Conservation (phyloP, 2,329 filamentous ascomycete genomes). For the Coniochaeta hoffmannii region DNA sequence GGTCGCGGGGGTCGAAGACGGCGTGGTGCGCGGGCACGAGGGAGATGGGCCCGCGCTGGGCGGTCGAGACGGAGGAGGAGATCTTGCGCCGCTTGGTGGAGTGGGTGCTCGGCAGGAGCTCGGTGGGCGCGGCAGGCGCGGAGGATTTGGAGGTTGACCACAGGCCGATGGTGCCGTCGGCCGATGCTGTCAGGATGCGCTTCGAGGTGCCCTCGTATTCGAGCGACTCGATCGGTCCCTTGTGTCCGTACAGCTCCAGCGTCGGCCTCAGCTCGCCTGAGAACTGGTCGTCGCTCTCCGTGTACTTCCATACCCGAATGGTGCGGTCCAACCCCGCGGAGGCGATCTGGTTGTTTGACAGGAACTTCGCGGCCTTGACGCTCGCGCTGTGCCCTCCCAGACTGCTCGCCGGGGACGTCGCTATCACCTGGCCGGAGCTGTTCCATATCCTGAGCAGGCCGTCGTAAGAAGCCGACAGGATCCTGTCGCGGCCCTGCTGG, state of each 20-base stretch:
- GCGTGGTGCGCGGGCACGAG: conserved; percentile 68
- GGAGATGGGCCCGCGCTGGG: conserved; percentile 71
- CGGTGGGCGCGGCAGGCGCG: conserved; percentile 64
- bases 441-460: conserved; percentile 86
- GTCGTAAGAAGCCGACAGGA: conserved; percentile 92
- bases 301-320: conserved; percentile 84
- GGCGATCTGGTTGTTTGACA: conserved; percentile 70
- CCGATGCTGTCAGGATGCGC: conserved; percentile 77
- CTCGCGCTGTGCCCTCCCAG: conserved; percentile 69
- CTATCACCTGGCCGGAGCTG: conserved; percentile 75
- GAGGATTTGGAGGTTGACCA: conserved; percentile 78
- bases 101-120: conserved; percentile 59
- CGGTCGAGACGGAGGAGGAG: conserved; percentile 37
- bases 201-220: conserved; percentile 59
- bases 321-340: conserved; percentile 81
- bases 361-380: conserved; percentile 76
- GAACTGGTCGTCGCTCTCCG: conserved; percentile 54
- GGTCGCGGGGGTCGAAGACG: conserved; percentile 77
- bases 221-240: conserved; percentile 64
- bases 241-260: conserved; percentile 80
- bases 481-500: conserved; percentile 54
- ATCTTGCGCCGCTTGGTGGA: conserved; percentile 72
- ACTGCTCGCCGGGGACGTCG: conserved; percentile 60
- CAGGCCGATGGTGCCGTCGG: conserved; percentile 77
- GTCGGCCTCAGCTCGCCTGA: conserved; percentile 60